These are phyloP conservation scores for Sporisorium scitamineum DNA, from an alignment of 1,284 basidiomycete genomes.

Conservation along the genomic window DNA sequence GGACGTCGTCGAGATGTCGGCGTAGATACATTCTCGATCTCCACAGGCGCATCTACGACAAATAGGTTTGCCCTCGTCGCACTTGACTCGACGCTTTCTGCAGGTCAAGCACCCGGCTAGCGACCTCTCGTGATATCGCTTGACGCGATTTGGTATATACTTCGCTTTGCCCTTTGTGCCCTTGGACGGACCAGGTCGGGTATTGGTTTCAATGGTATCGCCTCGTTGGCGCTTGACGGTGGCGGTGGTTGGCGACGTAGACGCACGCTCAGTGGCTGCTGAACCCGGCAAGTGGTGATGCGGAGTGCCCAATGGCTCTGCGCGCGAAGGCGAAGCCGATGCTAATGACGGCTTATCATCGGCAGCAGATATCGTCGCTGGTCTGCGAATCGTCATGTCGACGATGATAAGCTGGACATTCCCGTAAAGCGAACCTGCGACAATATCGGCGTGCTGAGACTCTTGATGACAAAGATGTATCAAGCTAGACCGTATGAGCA, in stretches of 20 bases:
- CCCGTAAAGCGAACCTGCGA: neutral
- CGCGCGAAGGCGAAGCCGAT: neutral
- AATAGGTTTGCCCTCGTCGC: slow-evolving; percentile 39
- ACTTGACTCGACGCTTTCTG: slow-evolving; percentile 47
- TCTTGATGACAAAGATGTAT: neutral
- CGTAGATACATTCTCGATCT: slow-evolving; percentile 43
- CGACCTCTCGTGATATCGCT: slow-evolving; percentile 47
- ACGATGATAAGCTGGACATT: neutral
- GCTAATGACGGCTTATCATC: neutral
- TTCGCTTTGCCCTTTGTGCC: slow-evolving; percentile 48
- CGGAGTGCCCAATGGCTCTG: too few species aligned
- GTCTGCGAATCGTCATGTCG: slow-evolving; percentile 17
- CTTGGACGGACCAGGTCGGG: slow-evolving; percentile 23
- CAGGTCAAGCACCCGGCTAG: slow-evolving; percentile 44
- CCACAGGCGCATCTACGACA: slow-evolving; percentile 41
- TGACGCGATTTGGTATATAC: slow-evolving; percentile 43
- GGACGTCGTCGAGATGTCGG: slow-evolving; percentile 6
- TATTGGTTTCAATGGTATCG: neutral
- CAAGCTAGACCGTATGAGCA: neutral
- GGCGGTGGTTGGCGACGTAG: neutral
- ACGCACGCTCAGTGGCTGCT: neutral
- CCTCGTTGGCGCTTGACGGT: slow-evolving; percentile 8
- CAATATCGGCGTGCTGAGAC: neutral
- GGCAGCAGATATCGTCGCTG: slow-evolving; percentile 10
- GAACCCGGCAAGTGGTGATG: neutral